Conservation (phyloP, 768 basidiomycete species). For the Suillus sp. region DNA sequence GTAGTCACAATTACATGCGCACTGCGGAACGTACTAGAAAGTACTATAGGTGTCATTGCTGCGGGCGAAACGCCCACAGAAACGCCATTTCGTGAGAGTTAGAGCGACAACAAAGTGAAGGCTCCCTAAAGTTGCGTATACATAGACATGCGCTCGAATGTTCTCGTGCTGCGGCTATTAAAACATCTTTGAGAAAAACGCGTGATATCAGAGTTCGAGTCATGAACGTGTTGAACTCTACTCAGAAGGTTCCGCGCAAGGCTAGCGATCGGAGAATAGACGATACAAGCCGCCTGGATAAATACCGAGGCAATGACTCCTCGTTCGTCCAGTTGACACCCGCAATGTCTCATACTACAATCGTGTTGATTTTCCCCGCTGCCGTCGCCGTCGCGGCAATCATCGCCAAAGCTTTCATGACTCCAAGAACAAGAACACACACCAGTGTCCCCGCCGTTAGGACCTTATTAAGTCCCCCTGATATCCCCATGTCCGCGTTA, state of each 20-base stretch:
- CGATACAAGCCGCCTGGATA: background rate
- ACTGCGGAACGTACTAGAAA: background rate
- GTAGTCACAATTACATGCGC: background rate
- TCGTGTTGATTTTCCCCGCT: background rate
- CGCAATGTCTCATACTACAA: background rate
- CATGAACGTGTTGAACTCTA: background rate
- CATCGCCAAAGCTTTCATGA: background rate
- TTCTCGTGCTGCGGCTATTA: background rate
- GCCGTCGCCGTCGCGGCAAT: background rate
- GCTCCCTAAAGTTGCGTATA: background rate
- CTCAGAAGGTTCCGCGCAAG: background rate
- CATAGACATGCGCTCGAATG: background rate
- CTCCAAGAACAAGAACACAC: slow-evolving; percentile 18
- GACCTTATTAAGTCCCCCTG: slow-evolving; percentile 20
- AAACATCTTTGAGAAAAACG: background rate
- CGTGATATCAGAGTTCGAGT: background rate
- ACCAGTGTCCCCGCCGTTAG: slow-evolving; percentile 12
- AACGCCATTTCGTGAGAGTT: background rate
- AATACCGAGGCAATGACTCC: background rate
- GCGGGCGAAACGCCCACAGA: background rate
- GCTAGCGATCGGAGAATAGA: slow-evolving; percentile 6
- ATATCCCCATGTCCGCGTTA: slow-evolving; percentile 15
- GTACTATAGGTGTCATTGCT: background rate
- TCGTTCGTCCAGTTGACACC: background rate
- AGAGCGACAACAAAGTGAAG: background rate